phyloP scores from a whole-genome alignment of 306 rosid species.

The Adenanthera pavonina region DNA sequence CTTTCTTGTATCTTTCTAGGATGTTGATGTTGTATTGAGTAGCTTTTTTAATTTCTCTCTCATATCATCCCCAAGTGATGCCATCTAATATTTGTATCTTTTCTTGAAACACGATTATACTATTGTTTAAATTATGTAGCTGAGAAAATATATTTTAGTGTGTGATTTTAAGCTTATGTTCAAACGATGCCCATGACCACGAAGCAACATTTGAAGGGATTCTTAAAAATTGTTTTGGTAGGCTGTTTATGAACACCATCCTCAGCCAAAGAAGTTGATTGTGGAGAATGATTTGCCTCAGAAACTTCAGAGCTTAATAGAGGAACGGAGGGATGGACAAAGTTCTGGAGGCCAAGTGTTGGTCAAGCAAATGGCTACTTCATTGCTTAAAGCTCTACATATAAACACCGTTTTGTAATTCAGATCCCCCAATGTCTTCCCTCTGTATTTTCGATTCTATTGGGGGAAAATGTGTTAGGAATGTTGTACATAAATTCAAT shows the following conservation, averaged over 20 bases:
- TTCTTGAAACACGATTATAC: too few species aligned
- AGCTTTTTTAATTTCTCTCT: too few species aligned
- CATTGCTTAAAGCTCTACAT: constrained; percentile 94
- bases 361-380: constrained; percentile 99
- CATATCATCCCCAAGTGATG: too few species aligned
- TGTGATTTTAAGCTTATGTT: constrained; percentile 7
- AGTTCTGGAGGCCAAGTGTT: constrained; percentile 82
- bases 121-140: background rate
- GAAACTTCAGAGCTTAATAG: constrained; percentile 92
- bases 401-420: constrained; percentile 93
- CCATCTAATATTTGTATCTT: too few species aligned
- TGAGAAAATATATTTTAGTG: background rate
- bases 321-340: constrained; percentile 96
- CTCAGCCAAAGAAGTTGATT: constrained; percentile 96
- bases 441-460: constrained; percentile 34
- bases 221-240: constrained; percentile 41
- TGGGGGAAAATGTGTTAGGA: constrained; percentile 22
- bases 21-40: too few species aligned
- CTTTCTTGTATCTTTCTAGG: too few species aligned
- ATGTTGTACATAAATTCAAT: constrained; percentile 47
- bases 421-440: constrained; percentile 26
- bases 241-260: constrained; percentile 99
- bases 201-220: too few species aligned
- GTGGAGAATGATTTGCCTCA: constrained; percentile 98
- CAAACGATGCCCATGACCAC: constrained; percentile 1